Percentiles rank a stretch among this genome's conserved stretches.
Conservation (phyloP, 106 monocot species). For the Dendrobium nobile region DNA sequence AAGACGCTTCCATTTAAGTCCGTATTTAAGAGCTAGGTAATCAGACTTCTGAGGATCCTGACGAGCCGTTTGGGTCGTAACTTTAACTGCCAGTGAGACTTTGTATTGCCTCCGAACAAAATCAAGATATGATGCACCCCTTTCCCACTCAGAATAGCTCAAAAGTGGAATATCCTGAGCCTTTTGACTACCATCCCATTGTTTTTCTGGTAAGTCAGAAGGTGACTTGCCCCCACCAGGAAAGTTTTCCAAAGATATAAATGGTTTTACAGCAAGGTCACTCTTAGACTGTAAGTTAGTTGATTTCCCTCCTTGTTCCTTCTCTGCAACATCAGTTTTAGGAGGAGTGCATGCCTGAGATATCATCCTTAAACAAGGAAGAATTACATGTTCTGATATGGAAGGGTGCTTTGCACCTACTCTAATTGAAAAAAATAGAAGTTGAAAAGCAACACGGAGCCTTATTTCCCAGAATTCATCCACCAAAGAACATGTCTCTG, state of each 20-base stretch:
- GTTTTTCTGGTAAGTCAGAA: constrained; percentile 45
- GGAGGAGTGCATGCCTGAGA: constrained; percentile 98
- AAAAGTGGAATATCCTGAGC: constrained; percentile 66
- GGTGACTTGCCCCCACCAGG: constrained; percentile 27
- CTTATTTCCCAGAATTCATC: constrained; percentile 98
- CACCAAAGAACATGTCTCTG: constrained; percentile 81
- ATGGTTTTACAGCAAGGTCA: constrained; percentile 21
- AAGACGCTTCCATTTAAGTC: constrained; percentile 74
- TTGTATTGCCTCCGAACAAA: constrained; percentile 95
- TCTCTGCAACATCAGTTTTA: constrained; percentile 62
- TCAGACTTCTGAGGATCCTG: constrained; percentile 72
- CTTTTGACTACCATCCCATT: constrained; percentile 33
- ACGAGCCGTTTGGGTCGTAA: constrained; percentile 42
- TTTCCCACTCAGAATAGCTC: constrained; percentile 96
- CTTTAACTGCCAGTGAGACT: constrained; percentile 63
- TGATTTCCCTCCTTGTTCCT: constrained; percentile 51
- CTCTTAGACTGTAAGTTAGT: constrained; percentile 40
- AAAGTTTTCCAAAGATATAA: constrained; percentile 20
- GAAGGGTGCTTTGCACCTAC: constrained; percentile 91
- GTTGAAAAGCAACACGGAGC: constrained; percentile 83
- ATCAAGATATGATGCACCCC: constrained; percentile 94
- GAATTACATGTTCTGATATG: constrained; percentile 94
- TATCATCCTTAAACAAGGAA: constrained; percentile 94
- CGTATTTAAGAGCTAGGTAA: constrained; percentile 83
- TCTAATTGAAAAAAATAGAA: constrained; percentile 92